Evolutionary conservation across 2,329 filamentous ascomycete species (phyloP), one percentile per base, ranked within the genome.

Genomic region (Talaromyces sp.): DNA sequence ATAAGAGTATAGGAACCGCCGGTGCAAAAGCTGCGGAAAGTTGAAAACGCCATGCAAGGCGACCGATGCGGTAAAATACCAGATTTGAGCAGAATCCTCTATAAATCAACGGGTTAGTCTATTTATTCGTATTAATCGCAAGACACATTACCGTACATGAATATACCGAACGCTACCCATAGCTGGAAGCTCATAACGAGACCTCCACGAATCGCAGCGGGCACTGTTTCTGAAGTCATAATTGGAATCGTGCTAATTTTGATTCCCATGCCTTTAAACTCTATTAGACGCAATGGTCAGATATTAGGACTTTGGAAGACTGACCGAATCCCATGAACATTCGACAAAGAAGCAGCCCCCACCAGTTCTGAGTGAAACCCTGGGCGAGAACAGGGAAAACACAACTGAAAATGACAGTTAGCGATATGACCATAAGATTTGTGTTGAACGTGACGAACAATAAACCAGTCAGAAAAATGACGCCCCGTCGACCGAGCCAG

Each of bases 11-110:
- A 10, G 85, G 85, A 1, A 89, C 72, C 0, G 86, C 85, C 1
- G 86, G 86, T 38, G 88, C 81, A 56, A 88, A 85, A 3, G 87
- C 85, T 2, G 85, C 86, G 10, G 80, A 85, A 8, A 89, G 73
- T 67, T 87, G 85, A 26, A 88, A 74, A 41, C 87, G 77, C 87
- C 86, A 89, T 8, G 83, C 77, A 38, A 86, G 82, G 2, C 68
- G 67, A n/a, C 84, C 83, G 0, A 80, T 43, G n/a, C 54, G 54
- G n/a, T 56, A 56, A n/a, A 63, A 63, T 26, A 63, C 56, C 6
- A 63, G 54, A 57, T 63, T 63, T 21, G 60, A 57, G 6, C 60
- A 58, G 17, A 57, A 57, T 38, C 62, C 62, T 38, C 54, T 56
- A 10, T 17, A 9, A 10, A 54, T 5, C 10, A 54, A 12, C 8